phyloP scores from a whole-genome alignment of 257 asterid genomes.

The Solanum medicagineum region DNA sequence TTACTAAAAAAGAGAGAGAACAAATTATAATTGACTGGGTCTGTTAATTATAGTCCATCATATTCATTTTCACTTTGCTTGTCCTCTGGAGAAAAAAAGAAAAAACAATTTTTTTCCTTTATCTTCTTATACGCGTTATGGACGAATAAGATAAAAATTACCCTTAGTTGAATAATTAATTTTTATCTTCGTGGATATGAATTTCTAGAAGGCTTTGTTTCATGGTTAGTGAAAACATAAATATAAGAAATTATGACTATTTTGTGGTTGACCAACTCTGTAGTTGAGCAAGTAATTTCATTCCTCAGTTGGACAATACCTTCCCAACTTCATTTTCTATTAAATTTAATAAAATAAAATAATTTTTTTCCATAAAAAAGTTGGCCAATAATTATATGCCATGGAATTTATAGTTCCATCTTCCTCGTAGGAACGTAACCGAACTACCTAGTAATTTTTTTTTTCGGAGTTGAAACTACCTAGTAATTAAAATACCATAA shows the following conservation, averaged over 20 bases:
- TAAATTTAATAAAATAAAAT: not conserved
- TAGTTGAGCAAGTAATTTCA: not conserved
- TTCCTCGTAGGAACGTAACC: not conserved
- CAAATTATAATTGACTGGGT: not conserved
- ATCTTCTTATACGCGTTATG: not conserved
- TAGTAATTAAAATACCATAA: not conserved
- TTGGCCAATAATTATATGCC: not conserved
- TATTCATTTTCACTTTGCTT: not conserved
- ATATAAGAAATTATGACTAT: not conserved
- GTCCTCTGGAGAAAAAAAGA: not conserved
- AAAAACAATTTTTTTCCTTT: not conserved
- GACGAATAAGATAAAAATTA: not conserved
- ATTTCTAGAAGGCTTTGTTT: not conserved
- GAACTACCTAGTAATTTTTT: not conserved
- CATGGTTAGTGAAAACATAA: not conserved
- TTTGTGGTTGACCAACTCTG: not conserved
- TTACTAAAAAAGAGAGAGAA: no score
- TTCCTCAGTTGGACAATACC: not conserved
- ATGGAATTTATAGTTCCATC: not conserved
- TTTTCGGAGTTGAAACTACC: no score
- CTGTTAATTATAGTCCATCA: not conserved
- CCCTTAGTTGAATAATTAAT: not conserved
- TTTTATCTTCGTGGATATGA: not conserved
- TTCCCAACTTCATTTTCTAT: not conserved
- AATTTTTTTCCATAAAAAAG: not conserved